Evolutionary conservation across 75 land plant genomes (phyloP).

Genomic region (Sequoia sempervirens): DNA sequence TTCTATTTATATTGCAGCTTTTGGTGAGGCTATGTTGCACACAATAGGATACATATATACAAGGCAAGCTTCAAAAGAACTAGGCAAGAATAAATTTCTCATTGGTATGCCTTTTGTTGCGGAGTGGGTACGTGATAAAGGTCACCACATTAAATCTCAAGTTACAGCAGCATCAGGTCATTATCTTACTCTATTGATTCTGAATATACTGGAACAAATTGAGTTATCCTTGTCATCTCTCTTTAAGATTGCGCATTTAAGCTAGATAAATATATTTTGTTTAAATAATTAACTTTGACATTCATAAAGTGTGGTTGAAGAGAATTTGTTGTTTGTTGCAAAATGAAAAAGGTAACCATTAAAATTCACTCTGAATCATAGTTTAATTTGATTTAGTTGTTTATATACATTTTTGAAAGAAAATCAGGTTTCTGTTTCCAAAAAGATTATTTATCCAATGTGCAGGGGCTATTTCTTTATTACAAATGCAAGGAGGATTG

Average conservation of each 20-base stretch:
- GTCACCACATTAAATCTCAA: constrained; percentile 83
- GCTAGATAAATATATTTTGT: not conserved
- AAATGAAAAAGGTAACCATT: not conserved
- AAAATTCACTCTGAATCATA: not conserved
- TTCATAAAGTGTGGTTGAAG: not conserved
- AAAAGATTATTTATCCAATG: not conserved
- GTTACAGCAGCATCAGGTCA: constrained; percentile 80
- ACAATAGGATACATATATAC: constrained; percentile 91
- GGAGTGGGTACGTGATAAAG: constrained; percentile 89
- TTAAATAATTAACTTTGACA: not conserved
- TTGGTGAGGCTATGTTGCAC: constrained; percentile 90
- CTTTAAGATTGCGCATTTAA: not conserved
- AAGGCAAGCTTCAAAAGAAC: constrained; percentile 76
- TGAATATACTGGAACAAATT: not conserved
- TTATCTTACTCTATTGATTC: not conserved
- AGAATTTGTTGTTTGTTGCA: not conserved
- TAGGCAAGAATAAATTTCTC: constrained; percentile 65
- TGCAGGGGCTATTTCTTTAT: constrained; percentile 77
- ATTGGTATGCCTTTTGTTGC: constrained; percentile 84
- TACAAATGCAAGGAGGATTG: constrained; percentile 81
- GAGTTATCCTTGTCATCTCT: not conserved
- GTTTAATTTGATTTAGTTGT: not conserved
- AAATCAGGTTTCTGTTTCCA: not conserved
- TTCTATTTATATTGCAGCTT: constrained; percentile 33
- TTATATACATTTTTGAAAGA: not conserved